phyloP scores from a whole-genome alignment of 805 yeast genomes.

The Schwanniomyces pseudopolymorphus region DNA sequence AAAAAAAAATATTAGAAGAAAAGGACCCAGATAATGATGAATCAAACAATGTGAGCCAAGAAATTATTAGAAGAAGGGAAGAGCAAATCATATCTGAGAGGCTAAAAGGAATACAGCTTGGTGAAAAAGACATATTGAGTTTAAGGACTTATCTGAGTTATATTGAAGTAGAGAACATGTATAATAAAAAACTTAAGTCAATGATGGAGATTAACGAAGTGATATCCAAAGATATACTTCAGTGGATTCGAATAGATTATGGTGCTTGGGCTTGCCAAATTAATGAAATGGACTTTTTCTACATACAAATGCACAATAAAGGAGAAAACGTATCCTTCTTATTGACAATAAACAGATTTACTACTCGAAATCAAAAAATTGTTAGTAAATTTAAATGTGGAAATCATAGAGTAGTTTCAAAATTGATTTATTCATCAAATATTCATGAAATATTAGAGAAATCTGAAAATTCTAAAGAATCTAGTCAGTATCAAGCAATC shows the following conservation, averaged over 20 bases:
- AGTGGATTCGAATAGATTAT: slow-evolving; percentile 34
- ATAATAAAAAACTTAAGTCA: slow-evolving; percentile 8
- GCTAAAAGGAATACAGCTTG: slow-evolving; percentile 9
- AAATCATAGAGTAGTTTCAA: slow-evolving; percentile 6
- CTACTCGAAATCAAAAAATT: slow-evolving; percentile 11
- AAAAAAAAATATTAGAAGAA: slow-evolving; percentile 8
- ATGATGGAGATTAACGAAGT: slow-evolving; percentile 11
- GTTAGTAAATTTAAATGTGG: slow-evolving; percentile 22
- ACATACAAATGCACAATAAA: slow-evolving; percentile 5
- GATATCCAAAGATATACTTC: slow-evolving; percentile 10
- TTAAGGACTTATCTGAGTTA: slow-evolving; percentile 42
- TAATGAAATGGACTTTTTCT: slow-evolving; percentile 6
- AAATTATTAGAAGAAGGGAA: slow-evolving; percentile 9
- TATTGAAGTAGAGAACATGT: slow-evolving; percentile 19
- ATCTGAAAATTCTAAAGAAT: slow-evolving; percentile 13
- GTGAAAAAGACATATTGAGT: slow-evolving; percentile 20
- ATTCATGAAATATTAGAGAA: slow-evolving; percentile 15
- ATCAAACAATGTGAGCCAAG: slow-evolving; percentile 6
- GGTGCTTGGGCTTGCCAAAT: slow-evolving; percentile 30
- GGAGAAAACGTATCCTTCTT: slow-evolving; percentile 8
- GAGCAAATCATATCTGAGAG: slow-evolving; percentile 9
- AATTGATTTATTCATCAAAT: slow-evolving; percentile 9
- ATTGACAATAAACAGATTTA: slow-evolving; percentile 11
- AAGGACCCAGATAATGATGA: slow-evolving; percentile 10
- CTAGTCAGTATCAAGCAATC: neutral